These are phyloP conservation scores for Canavalia ensiformis DNA, from an alignment of 306 rosid genomes.

Conservation along the genomic window DNA sequence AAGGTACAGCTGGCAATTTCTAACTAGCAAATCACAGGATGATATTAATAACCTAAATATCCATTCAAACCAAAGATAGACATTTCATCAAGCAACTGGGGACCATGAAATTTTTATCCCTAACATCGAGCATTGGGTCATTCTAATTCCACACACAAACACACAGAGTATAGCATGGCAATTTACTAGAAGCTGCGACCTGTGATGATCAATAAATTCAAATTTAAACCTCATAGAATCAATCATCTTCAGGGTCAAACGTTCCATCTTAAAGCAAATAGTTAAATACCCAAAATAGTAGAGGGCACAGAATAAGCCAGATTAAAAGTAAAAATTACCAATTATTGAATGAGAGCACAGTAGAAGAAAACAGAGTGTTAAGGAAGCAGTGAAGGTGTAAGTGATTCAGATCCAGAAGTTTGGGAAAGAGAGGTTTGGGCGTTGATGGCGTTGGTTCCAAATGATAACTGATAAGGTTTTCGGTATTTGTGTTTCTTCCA, in stretches of 20 bases:
- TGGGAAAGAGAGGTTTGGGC: neutral
- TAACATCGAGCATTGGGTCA: neutral
- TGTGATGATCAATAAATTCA: neutral
- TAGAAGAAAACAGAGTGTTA: neutral
- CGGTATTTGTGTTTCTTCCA: too few species aligned
- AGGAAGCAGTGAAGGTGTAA: neutral
- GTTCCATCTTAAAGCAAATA: slow-evolving; percentile 2
- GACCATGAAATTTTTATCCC: neutral
- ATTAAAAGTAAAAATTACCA: slow-evolving; percentile 3
- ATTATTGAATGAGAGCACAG: neutral
- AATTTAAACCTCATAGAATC: neutral
- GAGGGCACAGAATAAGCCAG: neutral
- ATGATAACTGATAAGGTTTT: neutral
- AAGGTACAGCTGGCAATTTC: neutral
- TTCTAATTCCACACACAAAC: slow-evolving; percentile 16
- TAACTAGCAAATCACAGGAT: neutral
- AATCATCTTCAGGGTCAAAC: neutral
- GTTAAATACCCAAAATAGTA: neutral
- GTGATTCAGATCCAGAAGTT: neutral
- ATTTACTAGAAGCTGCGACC: neutral
- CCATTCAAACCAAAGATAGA: neutral
- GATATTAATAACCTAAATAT: slow-evolving; percentile 28
- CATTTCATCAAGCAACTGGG: slow-evolving; percentile 44
- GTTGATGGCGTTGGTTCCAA: too few species aligned
- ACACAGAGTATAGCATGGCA: neutral